Conservation (phyloP, 768 basidiomycete genomes). For the Boletellus ananas region DNA sequence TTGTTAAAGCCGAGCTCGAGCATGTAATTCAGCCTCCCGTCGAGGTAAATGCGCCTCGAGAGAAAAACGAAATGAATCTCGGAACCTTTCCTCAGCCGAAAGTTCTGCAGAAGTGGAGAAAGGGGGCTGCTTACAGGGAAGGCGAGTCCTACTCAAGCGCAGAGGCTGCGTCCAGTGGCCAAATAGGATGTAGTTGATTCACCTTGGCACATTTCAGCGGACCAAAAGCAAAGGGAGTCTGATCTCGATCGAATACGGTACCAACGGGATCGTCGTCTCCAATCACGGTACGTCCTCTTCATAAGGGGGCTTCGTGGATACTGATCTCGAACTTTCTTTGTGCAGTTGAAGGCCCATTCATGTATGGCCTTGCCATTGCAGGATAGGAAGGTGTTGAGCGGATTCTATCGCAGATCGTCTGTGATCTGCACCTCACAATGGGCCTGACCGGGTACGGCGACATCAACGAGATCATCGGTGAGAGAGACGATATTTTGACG, state of each 20-base stretch:
- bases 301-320: too few relatives aligned
- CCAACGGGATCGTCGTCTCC: constrained; percentile 74
- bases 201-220: constrained; percentile 34
- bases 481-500: background rate
- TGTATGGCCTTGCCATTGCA: constrained; percentile 47
- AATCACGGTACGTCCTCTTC: constrained; percentile 57
- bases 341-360: constrained; percentile 39
- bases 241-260: constrained; percentile 38
- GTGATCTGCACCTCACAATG: constrained; percentile 42
- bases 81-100: too few relatives aligned
- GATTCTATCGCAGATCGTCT: constrained; percentile 41
- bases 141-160: constrained; percentile 87
- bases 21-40: too few relatives aligned
- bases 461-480: constrained; percentile 13
- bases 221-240: background rate
- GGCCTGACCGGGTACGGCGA: constrained; percentile 39
- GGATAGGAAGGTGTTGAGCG: constrained; percentile 48
- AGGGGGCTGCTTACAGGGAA: too few relatives aligned
- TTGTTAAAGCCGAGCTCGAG: too few relatives aligned
- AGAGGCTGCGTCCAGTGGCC: constrained; percentile 69
- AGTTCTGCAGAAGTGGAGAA: too few relatives aligned
- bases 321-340: constrained; percentile 42
- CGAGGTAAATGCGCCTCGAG: too few relatives aligned
- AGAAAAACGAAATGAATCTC: too few relatives aligned
- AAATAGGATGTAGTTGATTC: constrained; percentile 69